Evolutionary conservation across 169 alveolate species (phyloP).

Genomic region (Prorocentrum cordatum): DNA sequence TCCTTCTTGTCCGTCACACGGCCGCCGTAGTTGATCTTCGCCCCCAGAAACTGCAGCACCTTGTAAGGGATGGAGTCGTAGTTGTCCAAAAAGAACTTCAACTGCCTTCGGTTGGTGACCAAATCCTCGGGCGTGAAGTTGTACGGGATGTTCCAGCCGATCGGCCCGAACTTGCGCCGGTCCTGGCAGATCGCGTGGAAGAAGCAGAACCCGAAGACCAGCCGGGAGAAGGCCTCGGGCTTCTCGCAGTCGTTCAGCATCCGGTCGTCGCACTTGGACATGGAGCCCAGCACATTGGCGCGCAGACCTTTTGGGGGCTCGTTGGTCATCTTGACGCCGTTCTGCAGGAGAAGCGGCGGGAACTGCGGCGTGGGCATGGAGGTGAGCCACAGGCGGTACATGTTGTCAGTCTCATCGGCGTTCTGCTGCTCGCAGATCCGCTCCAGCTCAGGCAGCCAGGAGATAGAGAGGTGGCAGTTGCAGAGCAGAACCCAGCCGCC

Average conservation of each 20-base stretch:
- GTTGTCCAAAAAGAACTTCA: slow-evolving; percentile 82
- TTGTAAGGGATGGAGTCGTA: slow-evolving; percentile 84
- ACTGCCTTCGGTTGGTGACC: slow-evolving; percentile 81
- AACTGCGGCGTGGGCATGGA: slow-evolving; percentile 83
- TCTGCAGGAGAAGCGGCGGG: slow-evolving; percentile 87
- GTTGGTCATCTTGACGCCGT: slow-evolving; percentile 75
- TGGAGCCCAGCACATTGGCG: slow-evolving; percentile 76
- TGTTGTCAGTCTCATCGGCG: slow-evolving; percentile 80
- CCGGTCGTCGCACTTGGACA: slow-evolving; percentile 75
- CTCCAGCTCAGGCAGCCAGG: slow-evolving; percentile 80
- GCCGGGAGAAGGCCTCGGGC: slow-evolving; percentile 42
- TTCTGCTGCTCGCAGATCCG: slow-evolving; percentile 83
- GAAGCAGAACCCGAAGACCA: slow-evolving; percentile 87
- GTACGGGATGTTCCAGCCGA: slow-evolving; percentile 90
- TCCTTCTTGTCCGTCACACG: slow-evolving; percentile 90
- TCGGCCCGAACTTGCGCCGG: slow-evolving; percentile 80
- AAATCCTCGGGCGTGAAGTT: slow-evolving; percentile 85
- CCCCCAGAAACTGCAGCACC: slow-evolving; percentile 84
- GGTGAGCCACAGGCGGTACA: slow-evolving; percentile 85
- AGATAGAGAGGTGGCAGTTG: slow-evolving; percentile 85
- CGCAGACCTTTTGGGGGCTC: slow-evolving; percentile 80
- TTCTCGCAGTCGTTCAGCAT: slow-evolving; percentile 75
- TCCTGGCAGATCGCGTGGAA: slow-evolving; percentile 88
- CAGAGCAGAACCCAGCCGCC: slow-evolving; percentile 85
- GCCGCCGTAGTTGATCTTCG: slow-evolving; percentile 90